Percentiles rank a stretch among this genome's conserved stretches.
phyloP scores from a whole-genome alignment of 2,329 filamentous ascomycete species.

The Penicillium sp. region DNA sequence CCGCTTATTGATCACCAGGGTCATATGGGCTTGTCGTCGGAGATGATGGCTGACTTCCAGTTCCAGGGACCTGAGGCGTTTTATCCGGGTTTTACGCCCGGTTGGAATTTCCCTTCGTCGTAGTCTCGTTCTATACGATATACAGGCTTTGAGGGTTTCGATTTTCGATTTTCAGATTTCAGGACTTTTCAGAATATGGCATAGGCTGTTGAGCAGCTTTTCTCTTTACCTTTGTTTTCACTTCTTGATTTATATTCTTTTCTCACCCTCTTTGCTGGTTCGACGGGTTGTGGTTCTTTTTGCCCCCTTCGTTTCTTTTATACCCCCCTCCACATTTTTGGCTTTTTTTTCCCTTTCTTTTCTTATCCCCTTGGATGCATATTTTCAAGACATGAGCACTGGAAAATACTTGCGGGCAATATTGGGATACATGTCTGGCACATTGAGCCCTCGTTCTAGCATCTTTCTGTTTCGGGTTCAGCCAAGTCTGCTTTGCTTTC shows the following conservation, averaged over 20 bases:
- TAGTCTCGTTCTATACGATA: conserved; percentile 2
- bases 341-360: not conserved
- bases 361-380: not conserved
- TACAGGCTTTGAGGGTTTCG: not conserved
- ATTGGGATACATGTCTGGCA: conserved; percentile 8
- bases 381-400: not conserved
- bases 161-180: conserved; percentile 1
- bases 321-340: conserved; percentile 5
- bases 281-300: not conserved
- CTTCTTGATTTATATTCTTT: conserved; percentile 14
- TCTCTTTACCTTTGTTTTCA: conserved; percentile 2
- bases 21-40: conserved; percentile 20
- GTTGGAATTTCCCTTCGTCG: conserved; percentile 21
- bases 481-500: conserved; percentile 3
- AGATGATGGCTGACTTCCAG: conserved; percentile 28
- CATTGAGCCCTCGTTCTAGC: conserved; percentile 5
- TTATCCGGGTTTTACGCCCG: conserved; percentile 21
- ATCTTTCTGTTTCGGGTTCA: conserved; percentile 6
- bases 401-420: not conserved
- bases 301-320: not conserved
- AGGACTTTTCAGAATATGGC: conserved; percentile 9
- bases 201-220: conserved; percentile 18
- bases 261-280: not conserved
- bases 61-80: conserved; percentile 25
- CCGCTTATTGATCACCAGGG: conserved; percentile 16